A percentile compares a stretch with the other conserved stretches of the same genome.
These are phyloP conservation scores for Monosporascus sp. DNA, from an alignment of 2,329 filamentous ascomycete genomes.

Conservation along the genomic window DNA sequence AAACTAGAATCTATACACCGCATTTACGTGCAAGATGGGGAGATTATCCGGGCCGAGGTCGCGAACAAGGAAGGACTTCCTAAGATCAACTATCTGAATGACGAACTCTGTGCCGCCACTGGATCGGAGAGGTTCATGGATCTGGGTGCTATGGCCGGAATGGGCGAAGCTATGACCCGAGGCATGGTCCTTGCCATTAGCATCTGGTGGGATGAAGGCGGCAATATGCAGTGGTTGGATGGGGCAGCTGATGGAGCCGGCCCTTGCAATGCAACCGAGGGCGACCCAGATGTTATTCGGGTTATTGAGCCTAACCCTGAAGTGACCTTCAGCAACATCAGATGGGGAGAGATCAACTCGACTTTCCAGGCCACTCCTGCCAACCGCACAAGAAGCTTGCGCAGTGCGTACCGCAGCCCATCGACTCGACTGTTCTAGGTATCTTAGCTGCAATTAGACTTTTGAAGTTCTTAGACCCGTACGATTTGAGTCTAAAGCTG, in stretches of 20 bases:
- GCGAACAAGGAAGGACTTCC: slow-evolving; percentile 27
- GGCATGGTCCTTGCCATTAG: slow-evolving; percentile 47
- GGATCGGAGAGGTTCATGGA: slow-evolving; percentile 27
- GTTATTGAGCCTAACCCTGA: slow-evolving; percentile 38
- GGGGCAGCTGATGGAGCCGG: slow-evolving; percentile 44
- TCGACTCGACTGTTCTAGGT: not conserved
- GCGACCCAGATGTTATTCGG: slow-evolving; percentile 41
- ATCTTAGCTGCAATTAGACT: not conserved
- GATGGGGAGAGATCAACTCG: slow-evolving; percentile 49
- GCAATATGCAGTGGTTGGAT: slow-evolving; percentile 51
- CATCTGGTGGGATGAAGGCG: slow-evolving; percentile 47
- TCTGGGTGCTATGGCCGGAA: slow-evolving; percentile 36
- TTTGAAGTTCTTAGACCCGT: not conserved
- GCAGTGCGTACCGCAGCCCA: not conserved
- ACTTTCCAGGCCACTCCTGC: slow-evolving; percentile 30
- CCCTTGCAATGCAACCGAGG: slow-evolving; percentile 43
- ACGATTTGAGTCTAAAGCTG: not conserved
- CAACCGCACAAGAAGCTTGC: not conserved
- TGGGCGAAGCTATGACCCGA: slow-evolving; percentile 38
- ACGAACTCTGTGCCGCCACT: slow-evolving; percentile 31
- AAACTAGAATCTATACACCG: slow-evolving; percentile 28
- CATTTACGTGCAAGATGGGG: slow-evolving; percentile 31
- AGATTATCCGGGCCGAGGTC: slow-evolving; percentile 27
- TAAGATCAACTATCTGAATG: slow-evolving; percentile 29
- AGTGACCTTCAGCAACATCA: slow-evolving; percentile 53